Evolutionary conservation across 1,284 basidiomycete species (phyloP), one percentile per base, ranked within the genome.

Genomic region (Laetiporus sulphureus): DNA sequence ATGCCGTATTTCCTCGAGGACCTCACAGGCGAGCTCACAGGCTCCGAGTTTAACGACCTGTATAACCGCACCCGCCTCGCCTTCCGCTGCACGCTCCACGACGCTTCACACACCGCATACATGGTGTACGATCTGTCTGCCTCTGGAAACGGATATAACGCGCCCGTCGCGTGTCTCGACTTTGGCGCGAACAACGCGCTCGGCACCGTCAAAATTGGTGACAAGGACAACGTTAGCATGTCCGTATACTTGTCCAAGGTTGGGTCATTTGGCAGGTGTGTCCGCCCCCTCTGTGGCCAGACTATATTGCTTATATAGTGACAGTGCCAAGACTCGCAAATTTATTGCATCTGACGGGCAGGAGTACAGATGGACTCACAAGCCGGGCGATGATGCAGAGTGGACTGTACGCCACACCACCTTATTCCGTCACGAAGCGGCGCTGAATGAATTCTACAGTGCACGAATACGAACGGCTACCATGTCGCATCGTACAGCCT

Each of bases 1-100:
- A 63, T 80, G 53, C 73, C 77, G 27, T 74, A 64, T 56, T 71
- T 82, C 53, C 73, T 83, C 46, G 77, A 80, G 54, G 80, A 83
- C 63, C 72, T 65, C 44, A 72, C 70, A 5, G 78, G 77, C 6
- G 59, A 56, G 31, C 58, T 79, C 36, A 62, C 64, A 7, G 73
- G 69, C 29, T 72, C 76, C 4, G 72, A 77, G 23, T 83, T 77
- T 54, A 54, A 69, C 39, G 81, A 84, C 59, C 65, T 81, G 50
- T 66, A 83, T 57, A 75, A 75, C 39, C 76, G 80, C 24, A 67
- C 80, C 55, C 65, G 63, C 31, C 62, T 80, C 47, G 58, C 56
- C 41, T 61, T 79, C 43, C 67, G 70, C 29, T 68, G 72, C 45
- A 74, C 71, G n/a, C 63, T 66, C 0, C 58, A 60, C 42, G 66